phyloP scores from a whole-genome alignment of 208 protist genomes.

The Crithidia thermophila region DNA sequence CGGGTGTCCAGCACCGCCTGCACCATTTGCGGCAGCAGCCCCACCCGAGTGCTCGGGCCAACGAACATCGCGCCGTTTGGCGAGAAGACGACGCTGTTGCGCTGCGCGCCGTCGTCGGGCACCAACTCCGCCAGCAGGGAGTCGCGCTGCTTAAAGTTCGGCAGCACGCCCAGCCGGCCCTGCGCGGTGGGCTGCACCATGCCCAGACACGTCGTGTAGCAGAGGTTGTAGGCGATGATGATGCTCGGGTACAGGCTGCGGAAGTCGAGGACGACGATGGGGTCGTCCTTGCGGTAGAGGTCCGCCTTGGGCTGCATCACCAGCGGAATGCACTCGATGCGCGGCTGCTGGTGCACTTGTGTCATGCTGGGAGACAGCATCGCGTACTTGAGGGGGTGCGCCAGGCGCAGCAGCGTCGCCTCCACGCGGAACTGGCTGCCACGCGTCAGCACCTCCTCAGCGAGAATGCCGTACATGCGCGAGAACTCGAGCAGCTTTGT shows the following conservation, averaged over 20 bases:
- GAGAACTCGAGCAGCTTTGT: constrained; percentile 63
- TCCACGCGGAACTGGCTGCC: constrained; percentile 90
- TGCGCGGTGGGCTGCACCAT: constrained; percentile 48
- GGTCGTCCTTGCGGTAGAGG: constrained; percentile 73
- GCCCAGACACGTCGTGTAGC: constrained; percentile 95
- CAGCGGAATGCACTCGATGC: constrained; percentile 80
- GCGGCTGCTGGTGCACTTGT: constrained; percentile 69
- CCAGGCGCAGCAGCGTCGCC: constrained; percentile 76
- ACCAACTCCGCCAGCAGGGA: constrained; percentile 76
- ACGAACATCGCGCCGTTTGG: constrained; percentile 86
- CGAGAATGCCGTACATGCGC: constrained; percentile 82
- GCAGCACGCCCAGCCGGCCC: constrained; percentile 69
- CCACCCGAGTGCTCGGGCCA: constrained; percentile 46
- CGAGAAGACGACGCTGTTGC: constrained; percentile 51
- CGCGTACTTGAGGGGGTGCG: constrained; percentile 64
- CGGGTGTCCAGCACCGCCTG: constrained; percentile 75
- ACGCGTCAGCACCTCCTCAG: constrained; percentile 71
- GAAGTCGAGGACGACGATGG: constrained; percentile 99
- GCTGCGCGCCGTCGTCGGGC: constrained; percentile 43
- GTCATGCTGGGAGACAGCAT: constrained; percentile 62
- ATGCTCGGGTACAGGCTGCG: constrained; percentile 99
- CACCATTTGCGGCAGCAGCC: constrained; percentile 82
- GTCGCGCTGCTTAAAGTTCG: constrained; percentile 47
- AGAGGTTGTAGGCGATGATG: constrained; percentile 99
- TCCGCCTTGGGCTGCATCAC: constrained; percentile 76